A percentile compares a stretch with the other conserved stretches of the same genome.
Evolutionary conservation across 1,284 basidiomycete genomes (phyloP).

Genomic region (Leccinum pachyderme): DNA sequence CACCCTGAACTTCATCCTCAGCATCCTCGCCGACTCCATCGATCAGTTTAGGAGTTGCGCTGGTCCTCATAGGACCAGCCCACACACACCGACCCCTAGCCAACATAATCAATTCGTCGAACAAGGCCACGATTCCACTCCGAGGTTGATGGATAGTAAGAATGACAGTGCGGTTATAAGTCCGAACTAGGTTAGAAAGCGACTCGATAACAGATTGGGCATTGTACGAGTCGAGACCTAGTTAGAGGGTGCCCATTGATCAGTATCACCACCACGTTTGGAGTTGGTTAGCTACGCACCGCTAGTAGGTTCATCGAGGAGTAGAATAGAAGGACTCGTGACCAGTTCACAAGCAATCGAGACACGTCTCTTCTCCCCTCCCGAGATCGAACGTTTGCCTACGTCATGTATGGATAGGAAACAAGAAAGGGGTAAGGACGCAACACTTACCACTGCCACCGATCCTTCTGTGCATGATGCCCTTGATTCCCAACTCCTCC

Average conservation of each 20-base stretch:
- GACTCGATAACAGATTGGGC: constrained; percentile 93
- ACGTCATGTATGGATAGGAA: background rate
- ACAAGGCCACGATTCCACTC: constrained; percentile 93
- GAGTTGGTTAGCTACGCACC: constrained; percentile 48
- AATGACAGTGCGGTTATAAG: constrained; percentile 93
- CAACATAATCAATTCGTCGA: constrained; percentile 88
- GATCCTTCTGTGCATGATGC: constrained; percentile 88
- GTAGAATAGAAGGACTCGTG: constrained; percentile 92
- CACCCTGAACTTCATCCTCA: constrained; percentile 55
- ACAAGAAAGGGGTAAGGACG: background rate
- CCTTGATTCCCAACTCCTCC: constrained; percentile 91
- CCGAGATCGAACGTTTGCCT: constrained; percentile 86
- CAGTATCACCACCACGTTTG: background rate
- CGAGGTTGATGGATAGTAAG: constrained; percentile 99
- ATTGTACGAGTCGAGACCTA: constrained; percentile 92
- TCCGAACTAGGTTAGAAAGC: constrained; percentile 79
- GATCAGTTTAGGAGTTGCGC: constrained; percentile 7
- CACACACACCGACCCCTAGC: constrained; percentile 59
- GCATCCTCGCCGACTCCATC: constrained; percentile 58
- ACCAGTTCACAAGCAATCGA: constrained; percentile 99
- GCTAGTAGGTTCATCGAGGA: constrained; percentile 95
- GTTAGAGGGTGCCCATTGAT: background rate
- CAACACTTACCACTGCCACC: constrained; percentile 70
- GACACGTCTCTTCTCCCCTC: constrained; percentile 93
- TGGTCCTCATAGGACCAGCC: constrained; percentile 30